Base-by-base conservation (phyloP, 2,329 filamentous ascomycete species). In the Bipolaris victoriae region DNA sequence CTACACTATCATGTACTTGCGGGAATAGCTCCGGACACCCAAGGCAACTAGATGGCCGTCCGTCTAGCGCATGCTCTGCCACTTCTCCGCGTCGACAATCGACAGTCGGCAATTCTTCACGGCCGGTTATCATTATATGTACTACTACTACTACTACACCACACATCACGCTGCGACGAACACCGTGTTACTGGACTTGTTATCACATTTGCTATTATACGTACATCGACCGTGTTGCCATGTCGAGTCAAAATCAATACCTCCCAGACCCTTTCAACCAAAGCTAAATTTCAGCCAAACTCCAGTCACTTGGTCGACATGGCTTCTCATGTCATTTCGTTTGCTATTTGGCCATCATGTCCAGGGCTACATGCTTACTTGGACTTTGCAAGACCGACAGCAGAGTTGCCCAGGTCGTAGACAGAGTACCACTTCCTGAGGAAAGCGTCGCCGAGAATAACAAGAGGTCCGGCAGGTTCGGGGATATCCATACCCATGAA, bases 401-500 rank as follows among this genome's bases (percentile, higher is more conserved):
- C 88, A 75, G 89, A 85, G 83, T 90, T 93, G 77, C 91, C 93
- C 59, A 97, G 85, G 80, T 99, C 92, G 77, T 99, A 99, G 75
- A 99, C 90, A 64, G 92, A 96, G 86, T 98, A 98, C 84, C 89
- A 96, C 76, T 85, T 90, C 79, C 92, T 88, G 75, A 88, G 79
- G 84, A 88, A 88, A 64, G 86, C 90, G 78, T 97, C 92, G 72
- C 95, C 95, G 24, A 99, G 88, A 65, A 99, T 99, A 61, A 92
- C 93, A 64, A 99, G 87, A 67, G 95, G 95, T 45, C 95, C 94
- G 58, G 90, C 89, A 37, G 92, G 92, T 74, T 88, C 90, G 55
- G 92, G 90, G 76, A 85, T 81, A 67, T 83, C 95, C 89, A 98
- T 96, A 71, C 92, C 93, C 88, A 96, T 96, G 82, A 99, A 97